Evolutionary conservation across 2,329 filamentous ascomycete genomes (phyloP).

Genomic region (Phaeosphaeria sp.): DNA sequence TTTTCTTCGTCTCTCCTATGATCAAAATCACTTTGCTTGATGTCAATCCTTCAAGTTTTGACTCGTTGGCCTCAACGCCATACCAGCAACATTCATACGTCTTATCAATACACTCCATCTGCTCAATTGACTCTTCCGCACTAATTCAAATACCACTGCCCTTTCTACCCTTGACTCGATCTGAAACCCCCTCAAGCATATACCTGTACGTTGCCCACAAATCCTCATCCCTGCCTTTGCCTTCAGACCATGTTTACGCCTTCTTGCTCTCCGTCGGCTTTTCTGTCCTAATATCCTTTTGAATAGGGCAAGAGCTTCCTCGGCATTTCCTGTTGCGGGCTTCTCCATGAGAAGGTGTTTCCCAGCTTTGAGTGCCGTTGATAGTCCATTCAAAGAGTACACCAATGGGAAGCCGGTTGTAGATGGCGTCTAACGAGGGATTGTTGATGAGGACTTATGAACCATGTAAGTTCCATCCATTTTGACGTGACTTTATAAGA

Average conservation of each 20-base stretch:
- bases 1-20: neutral
- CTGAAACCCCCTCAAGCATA: slow-evolving; percentile 46
- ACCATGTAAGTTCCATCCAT: neutral
- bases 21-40: neutral
- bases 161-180: slow-evolving; percentile 34
- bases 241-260: slow-evolving; percentile 40
- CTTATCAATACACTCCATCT: slow-evolving; percentile 46
- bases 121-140: slow-evolving; percentile 41
- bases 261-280: slow-evolving; percentile 19
- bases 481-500: neutral
- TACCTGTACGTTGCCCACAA: slow-evolving; percentile 47
- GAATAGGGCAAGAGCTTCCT: slow-evolving; percentile 53
- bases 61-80: slow-evolving; percentile 28
- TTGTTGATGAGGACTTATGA: slow-evolving; percentile 47
- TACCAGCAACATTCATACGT: slow-evolving; percentile 42
- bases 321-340: slow-evolving; percentile 52
- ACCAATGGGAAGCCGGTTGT: slow-evolving; percentile 55
- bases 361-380: slow-evolving; percentile 48
- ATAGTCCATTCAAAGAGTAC: slow-evolving; percentile 53
- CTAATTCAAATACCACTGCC: slow-evolving; percentile 37
- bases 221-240: slow-evolving; percentile 28
- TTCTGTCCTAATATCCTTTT: slow-evolving; percentile 14
- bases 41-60: slow-evolving; percentile 1
- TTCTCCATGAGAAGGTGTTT: slow-evolving; percentile 58
- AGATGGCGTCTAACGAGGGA: slow-evolving; percentile 49